Evolutionary conservation across 2,329 filamentous ascomycete genomes (phyloP).

Genomic region (Onygenales sp.): DNA sequence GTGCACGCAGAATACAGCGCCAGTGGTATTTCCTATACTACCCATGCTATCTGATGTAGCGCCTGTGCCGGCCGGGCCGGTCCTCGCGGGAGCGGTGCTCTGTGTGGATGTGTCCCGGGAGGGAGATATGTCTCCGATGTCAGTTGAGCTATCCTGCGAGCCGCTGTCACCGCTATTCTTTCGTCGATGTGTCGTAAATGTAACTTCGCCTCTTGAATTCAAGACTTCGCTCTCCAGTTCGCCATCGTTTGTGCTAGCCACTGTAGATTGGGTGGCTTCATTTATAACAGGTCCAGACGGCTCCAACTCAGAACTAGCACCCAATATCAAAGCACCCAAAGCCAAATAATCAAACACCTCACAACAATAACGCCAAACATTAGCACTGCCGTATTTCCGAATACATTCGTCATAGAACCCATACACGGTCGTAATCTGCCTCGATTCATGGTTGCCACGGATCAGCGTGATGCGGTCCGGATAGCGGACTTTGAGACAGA

Average conservation of each 20-base stretch:
- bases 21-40: slow-evolving; percentile 42
- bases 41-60: slow-evolving; percentile 61
- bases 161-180: slow-evolving; percentile 21
- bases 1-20: slow-evolving; percentile 90
- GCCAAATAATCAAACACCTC: slow-evolving; percentile 99
- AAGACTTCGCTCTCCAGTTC: slow-evolving; percentile 91
- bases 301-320: slow-evolving; percentile 58
- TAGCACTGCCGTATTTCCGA: slow-evolving; percentile 95
- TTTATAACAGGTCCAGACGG: slow-evolving; percentile 45
- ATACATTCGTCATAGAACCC: slow-evolving; percentile 98
- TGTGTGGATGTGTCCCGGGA: slow-evolving; percentile 33
- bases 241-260: slow-evolving; percentile 46
- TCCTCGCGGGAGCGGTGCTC: slow-evolving; percentile 38
- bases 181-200: slow-evolving; percentile 44
- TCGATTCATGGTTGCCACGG: slow-evolving; percentile 93
- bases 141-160: slow-evolving; percentile 25
- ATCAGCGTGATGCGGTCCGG: slow-evolving; percentile 92
- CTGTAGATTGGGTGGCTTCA: slow-evolving; percentile 40
- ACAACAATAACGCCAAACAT: slow-evolving; percentile 99
- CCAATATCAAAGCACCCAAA: slow-evolving; percentile 96
- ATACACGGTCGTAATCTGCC: slow-evolving; percentile 96
- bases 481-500: slow-evolving; percentile 95
- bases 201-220: slow-evolving; percentile 70
- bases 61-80: slow-evolving; percentile 69
- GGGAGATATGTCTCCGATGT: slow-evolving; percentile 29